A percentile compares a stretch with the other conserved stretches of the same genome.
Conservation (phyloP, 805 yeast genomes). For the Spathaspora sp. region DNA sequence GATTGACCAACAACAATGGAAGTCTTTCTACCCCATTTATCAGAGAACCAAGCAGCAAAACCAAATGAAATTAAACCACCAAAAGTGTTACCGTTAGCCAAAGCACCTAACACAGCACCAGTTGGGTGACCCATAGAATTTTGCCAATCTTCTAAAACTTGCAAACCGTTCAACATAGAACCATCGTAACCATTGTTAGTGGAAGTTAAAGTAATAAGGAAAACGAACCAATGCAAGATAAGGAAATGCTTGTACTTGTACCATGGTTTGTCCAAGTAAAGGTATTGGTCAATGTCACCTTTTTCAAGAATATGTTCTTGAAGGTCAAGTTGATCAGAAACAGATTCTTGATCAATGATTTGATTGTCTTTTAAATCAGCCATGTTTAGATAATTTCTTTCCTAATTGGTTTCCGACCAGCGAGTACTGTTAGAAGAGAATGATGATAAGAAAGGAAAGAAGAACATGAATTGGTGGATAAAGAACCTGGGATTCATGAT, state of each 20-base stretch:
- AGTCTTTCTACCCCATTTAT: conserved; percentile 39
- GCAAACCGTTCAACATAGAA: conserved; percentile 49
- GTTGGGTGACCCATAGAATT: conserved; percentile 33
- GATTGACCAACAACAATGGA: conserved; percentile 21
- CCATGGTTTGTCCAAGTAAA: conserved; percentile 22
- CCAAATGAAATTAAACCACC: conserved; percentile 33
- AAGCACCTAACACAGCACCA: conserved; percentile 39
- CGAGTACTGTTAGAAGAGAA: conserved; percentile 1
- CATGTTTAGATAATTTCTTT: neutral
- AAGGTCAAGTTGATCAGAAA: conserved; percentile 1
- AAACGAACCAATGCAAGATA: conserved; percentile 32
- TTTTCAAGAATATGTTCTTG: neutral
- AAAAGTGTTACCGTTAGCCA: conserved; percentile 38
- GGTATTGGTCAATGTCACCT: conserved; percentile 12
- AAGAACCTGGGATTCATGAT: neutral
- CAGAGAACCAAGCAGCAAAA: conserved; percentile 25
- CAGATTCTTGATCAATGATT: conserved; percentile 4
- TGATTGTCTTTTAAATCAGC: conserved; percentile 1
- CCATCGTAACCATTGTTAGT: conserved; percentile 49
- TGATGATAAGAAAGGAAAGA: neutral
- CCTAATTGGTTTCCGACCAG: conserved; percentile 3
- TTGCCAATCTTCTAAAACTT: conserved; percentile 41
- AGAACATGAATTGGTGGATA: neutral
- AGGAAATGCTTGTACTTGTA: conserved; percentile 35
- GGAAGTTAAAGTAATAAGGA: conserved; percentile 43